phyloP scores from a whole-genome alignment of 2,329 filamentous ascomycete genomes.

The Zymoseptoria crescenta region DNA sequence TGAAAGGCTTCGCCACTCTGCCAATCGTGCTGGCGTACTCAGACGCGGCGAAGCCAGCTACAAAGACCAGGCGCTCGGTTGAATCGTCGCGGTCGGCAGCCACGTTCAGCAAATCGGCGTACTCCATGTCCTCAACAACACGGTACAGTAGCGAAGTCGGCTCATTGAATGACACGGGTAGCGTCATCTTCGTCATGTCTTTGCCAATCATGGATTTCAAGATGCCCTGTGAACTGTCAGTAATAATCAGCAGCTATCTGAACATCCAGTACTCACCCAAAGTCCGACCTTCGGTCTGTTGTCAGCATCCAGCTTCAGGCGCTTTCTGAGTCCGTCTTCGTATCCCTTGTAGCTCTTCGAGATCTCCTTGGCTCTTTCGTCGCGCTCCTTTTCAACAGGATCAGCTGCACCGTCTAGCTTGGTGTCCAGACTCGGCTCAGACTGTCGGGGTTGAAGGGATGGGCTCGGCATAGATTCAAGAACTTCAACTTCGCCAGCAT shows the following conservation, averaged over 20 bases:
- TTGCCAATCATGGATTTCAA: conserved; percentile 99
- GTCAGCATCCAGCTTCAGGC: conserved; percentile 82
- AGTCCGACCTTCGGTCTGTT: conserved; percentile 88
- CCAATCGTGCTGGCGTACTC: conserved; percentile 97
- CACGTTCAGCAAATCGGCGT: conserved; percentile 81
- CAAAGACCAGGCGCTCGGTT: conserved; percentile 85
- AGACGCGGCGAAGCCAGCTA: conserved; percentile 89
- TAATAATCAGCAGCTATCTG: not conserved
- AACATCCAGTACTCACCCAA: conserved; percentile 59
- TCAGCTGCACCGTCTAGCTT: conserved; percentile 41
- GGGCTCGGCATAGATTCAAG: conserved; percentile 54
- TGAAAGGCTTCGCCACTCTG: conserved; percentile 96
- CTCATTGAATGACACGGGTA: conserved; percentile 97
- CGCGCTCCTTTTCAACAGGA: conserved; percentile 20
- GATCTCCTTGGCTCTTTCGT: conserved; percentile 54
- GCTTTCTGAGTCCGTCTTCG: conserved; percentile 74
- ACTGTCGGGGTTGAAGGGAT: conserved; percentile 26
- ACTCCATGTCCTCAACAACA: conserved; percentile 97
- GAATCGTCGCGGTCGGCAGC: conserved; percentile 81
- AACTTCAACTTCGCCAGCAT: conserved; percentile 83
- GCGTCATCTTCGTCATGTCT: conserved; percentile 99
- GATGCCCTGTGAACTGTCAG: conserved; percentile 59
- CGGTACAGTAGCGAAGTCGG: conserved; percentile 91
- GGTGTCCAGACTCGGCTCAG: conserved; percentile 15
- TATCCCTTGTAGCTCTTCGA: conserved; percentile 78